A percentile compares a stretch with the other conserved stretches of the same genome.
These are phyloP conservation scores for Sarocladium oryzae DNA, from an alignment of 2,329 filamentous ascomycete genomes.

Conservation along the genomic window DNA sequence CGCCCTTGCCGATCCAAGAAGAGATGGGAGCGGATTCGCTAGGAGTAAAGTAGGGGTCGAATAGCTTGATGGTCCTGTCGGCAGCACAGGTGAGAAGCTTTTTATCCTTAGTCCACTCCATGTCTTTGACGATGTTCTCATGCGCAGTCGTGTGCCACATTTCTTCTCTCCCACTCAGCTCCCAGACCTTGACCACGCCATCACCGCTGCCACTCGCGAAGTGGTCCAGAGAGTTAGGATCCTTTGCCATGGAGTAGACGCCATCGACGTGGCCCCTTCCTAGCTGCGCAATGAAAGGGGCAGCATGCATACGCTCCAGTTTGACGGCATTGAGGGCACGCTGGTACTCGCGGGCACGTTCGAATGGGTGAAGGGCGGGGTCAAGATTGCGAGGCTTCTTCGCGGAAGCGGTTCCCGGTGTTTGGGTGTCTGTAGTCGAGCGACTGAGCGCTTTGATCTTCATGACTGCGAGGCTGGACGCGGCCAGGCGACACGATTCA, in stretches of 20 bases:
- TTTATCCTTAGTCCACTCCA: slow-evolving; percentile 81
- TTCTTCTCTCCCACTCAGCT: slow-evolving; percentile 61
- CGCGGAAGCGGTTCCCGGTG: slow-evolving; percentile 58
- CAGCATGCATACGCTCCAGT: slow-evolving; percentile 81
- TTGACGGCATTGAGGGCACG: slow-evolving; percentile 71
- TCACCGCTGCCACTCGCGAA: slow-evolving; percentile 84
- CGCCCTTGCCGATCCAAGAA: slow-evolving; percentile 76
- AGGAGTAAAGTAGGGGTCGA: slow-evolving; percentile 75
- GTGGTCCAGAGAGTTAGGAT: slow-evolving; percentile 65
- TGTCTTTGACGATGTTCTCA: slow-evolving; percentile 86
- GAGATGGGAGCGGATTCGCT: slow-evolving; percentile 65
- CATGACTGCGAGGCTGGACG: slow-evolving; percentile 23
- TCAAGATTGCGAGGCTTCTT: slow-evolving; percentile 69
- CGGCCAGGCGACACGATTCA: neutral
- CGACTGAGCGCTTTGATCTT: slow-evolving; percentile 63
- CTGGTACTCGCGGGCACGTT: slow-evolving; percentile 70
- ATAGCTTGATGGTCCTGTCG: slow-evolving; percentile 84
- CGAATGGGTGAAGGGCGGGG: slow-evolving; percentile 82
- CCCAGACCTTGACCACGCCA: slow-evolving; percentile 91
- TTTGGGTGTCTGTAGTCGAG: slow-evolving; percentile 57
- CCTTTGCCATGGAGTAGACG: slow-evolving; percentile 70
- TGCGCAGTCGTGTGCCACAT: slow-evolving; percentile 77
- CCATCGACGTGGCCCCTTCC: slow-evolving; percentile 91
- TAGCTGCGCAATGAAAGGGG: slow-evolving; percentile 73
- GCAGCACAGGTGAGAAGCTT: slow-evolving; percentile 82